Evolutionary conservation across 192 early-diverging fungal species (phyloP).

Genomic region (Backusella tuberculispora): DNA sequence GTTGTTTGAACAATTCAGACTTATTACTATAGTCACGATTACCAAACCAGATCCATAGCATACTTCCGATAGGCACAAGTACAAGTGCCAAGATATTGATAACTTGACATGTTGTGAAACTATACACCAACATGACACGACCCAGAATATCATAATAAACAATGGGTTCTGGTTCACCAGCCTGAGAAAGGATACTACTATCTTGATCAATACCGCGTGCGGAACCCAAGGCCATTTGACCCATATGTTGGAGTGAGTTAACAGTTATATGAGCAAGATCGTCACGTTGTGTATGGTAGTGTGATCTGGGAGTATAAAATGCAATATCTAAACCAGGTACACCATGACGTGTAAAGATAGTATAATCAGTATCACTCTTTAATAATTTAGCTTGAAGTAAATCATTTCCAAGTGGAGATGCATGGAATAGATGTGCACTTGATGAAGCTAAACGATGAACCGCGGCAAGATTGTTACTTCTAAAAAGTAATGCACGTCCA

Average conservation of each 20-base stretch:
- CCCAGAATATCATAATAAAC: slow-evolving; percentile 57
- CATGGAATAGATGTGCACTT: slow-evolving; percentile 54
- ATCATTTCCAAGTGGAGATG: slow-evolving; percentile 68
- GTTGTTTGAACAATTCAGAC: background rate
- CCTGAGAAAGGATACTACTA: slow-evolving; percentile 34
- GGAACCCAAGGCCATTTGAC: slow-evolving; percentile 52
- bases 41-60: slow-evolving; percentile 8
- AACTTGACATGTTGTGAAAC: slow-evolving; percentile 29
- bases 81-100: slow-evolving; percentile 30
- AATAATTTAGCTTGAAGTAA: slow-evolving; percentile 53
- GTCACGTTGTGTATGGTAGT: slow-evolving; percentile 69
- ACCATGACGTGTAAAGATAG: slow-evolving; percentile 58
- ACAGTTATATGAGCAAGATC: slow-evolving; percentile 53
- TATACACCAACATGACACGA: slow-evolving; percentile 45
- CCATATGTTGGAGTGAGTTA: slow-evolving; percentile 68
- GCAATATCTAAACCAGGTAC: slow-evolving; percentile 72
- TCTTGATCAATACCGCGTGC: slow-evolving; percentile 57
- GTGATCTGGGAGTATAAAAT: slow-evolving; percentile 62
- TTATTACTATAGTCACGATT: background rate
- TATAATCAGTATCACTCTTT: slow-evolving; percentile 66
- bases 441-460: slow-evolving; percentile 48
- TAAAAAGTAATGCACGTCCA: slow-evolving; percentile 68
- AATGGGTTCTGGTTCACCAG: slow-evolving; percentile 36
- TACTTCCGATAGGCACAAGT: slow-evolving; percentile 30
- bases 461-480: slow-evolving; percentile 45